Evolutionary conservation across 108 stramenopile genomes (phyloP), one percentile per base, ranked within the genome.

Genomic region (Skeletonema tropicum): DNA sequence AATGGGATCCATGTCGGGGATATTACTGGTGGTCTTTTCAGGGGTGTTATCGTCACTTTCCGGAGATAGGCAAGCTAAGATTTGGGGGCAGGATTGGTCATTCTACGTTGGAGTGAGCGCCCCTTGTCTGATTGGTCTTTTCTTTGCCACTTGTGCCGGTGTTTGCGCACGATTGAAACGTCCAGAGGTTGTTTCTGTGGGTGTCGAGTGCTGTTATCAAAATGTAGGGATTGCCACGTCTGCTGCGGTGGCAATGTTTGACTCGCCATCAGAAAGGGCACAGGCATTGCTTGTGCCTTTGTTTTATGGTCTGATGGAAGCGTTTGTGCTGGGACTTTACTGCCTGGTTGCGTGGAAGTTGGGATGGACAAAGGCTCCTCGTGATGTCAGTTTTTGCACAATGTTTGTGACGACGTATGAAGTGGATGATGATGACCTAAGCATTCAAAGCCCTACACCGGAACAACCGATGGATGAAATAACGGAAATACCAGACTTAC

Each of bases 161-260:
- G 52, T 80, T 11, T 23, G 81, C 35, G 49, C 82, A 10, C 68
- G 72, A 30, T 60, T 95, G 66, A 71, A 82, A 55, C 72, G 74
- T 57, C 92, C 94, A 31, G 94, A 95, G 66, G 77, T 89, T 57
- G 79, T 95, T 57, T 82, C 96, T 19, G 87, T 92, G 15, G 83
- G 91, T 1, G 77, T 96, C 13, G 96, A 96, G 64, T 90, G 92
- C 58, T 85, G 83, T 59, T 96, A 96, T 64, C 96, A 96, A 86
- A 96, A 96, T 78, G 82, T 91, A 3, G 96, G 96, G 9, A 93
- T 96, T 71, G 92, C 88, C 0, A 92, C 90, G 3, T 87, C 89
- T 4, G 72, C 88, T 57, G 91, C 88, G 0, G 68, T 92, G 26
- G 71, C 92, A 67, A 92, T 95, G 92, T 92, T 92, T 73, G 48